A percentile compares a stretch with the other conserved stretches of the same genome.
Conservation (phyloP, 2,329 filamentous ascomycete species). For the Coniosporium tulheliwenetii region DNA sequence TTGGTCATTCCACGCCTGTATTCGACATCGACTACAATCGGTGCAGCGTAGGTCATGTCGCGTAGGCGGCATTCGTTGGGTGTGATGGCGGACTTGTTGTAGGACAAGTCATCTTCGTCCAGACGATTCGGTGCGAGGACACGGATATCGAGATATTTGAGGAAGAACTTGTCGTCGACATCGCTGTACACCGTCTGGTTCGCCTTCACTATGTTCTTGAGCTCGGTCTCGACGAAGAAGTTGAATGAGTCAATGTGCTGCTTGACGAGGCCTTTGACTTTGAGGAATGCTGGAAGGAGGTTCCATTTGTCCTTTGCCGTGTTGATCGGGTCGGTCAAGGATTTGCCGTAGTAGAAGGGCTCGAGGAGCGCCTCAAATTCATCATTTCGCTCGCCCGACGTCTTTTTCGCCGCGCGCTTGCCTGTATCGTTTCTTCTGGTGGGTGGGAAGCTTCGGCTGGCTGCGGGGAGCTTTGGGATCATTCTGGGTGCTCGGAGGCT, state of each 20-base stretch:
- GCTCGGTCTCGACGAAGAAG: slow-evolving; percentile 90
- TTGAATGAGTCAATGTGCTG: slow-evolving; percentile 99
- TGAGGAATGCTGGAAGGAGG: slow-evolving; percentile 88
- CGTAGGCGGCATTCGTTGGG: slow-evolving; percentile 93
- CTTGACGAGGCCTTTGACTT: slow-evolving; percentile 92
- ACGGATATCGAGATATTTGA: slow-evolving; percentile 73
- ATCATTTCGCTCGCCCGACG: neutral
- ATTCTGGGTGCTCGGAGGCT: slow-evolving; percentile 9
- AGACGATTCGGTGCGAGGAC: slow-evolving; percentile 67
- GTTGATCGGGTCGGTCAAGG: slow-evolving; percentile 52
- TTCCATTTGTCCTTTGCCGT: slow-evolving; percentile 89
- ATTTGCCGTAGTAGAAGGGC: slow-evolving; percentile 55
- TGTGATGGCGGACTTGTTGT: slow-evolving; percentile 31
- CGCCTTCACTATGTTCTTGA: slow-evolving; percentile 90
- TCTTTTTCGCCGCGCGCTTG: neutral
- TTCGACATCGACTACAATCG: slow-evolving; percentile 81
- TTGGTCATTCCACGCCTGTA: slow-evolving; percentile 71
- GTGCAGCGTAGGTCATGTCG: slow-evolving; percentile 95
- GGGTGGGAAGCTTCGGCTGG: neutral
- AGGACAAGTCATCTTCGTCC: slow-evolving; percentile 47
- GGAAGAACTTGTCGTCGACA: slow-evolving; percentile 81
- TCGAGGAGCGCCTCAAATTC: slow-evolving; percentile 48
- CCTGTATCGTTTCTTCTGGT: neutral
- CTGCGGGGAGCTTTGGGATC: slow-evolving; percentile 9
- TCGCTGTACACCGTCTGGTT: slow-evolving; percentile 83